A percentile compares a stretch with the other conserved stretches of the same genome.
Evolutionary conservation across 1,284 basidiomycete species (phyloP).

Genomic region (Marasmius sp.): DNA sequence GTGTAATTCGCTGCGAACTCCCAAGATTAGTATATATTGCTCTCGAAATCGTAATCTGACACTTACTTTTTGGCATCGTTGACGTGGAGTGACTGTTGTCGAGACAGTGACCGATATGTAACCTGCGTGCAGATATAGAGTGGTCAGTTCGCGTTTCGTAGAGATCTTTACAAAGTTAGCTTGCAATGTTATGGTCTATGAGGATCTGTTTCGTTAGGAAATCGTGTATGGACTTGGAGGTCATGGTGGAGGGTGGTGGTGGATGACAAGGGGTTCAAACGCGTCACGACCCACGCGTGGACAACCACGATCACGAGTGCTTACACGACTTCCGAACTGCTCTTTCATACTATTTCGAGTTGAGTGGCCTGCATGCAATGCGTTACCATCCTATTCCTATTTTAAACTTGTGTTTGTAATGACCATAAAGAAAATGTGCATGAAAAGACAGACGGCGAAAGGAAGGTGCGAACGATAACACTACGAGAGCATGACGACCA

Average conservation of each 20-base stretch:
- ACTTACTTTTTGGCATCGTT: constrained; percentile 72
- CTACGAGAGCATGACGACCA: too few relatives aligned
- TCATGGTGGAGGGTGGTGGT: constrained; percentile 33
- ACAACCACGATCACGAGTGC: background rate
- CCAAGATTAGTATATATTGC: background rate
- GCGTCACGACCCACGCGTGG: background rate
- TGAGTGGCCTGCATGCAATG: too few relatives aligned
- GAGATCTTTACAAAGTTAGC: constrained; percentile 19
- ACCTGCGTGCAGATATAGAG: constrained; percentile 43
- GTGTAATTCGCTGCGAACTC: constrained; percentile 54
- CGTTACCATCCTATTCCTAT: too few relatives aligned
- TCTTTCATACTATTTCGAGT: too few relatives aligned
- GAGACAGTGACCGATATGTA: constrained; percentile 71
- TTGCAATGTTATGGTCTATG: constrained; percentile 62
- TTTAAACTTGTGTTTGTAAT: too few relatives aligned
- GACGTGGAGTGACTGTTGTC: constrained; percentile 66
- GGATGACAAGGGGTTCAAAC: background rate
- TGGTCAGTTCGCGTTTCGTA: constrained; percentile 5
- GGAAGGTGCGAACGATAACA: too few relatives aligned
- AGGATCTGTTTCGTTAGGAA: constrained; percentile 64
- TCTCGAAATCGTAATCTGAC: background rate
- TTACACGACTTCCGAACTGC: background rate
- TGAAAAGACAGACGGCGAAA: too few relatives aligned
- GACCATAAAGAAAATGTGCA: too few relatives aligned
- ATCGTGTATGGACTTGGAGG: constrained; percentile 44